Evolutionary conservation across 257 asterid species (phyloP).

Genomic region (Marsdenia floribunda): DNA sequence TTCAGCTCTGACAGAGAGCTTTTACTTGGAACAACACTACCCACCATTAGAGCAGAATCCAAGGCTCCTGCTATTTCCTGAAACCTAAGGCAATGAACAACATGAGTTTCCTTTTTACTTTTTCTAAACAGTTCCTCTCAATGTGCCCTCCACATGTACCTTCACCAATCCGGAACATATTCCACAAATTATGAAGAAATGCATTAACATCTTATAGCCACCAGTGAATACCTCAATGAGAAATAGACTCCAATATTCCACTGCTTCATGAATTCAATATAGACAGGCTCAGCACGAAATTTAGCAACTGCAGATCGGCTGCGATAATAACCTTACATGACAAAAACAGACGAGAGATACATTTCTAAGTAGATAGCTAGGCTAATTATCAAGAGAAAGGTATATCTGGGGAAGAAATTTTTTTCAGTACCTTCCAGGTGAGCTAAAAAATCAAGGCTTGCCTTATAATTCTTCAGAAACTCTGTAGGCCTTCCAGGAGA

Average conservation of each 20-base stretch:
- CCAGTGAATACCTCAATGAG: slow-evolving; percentile 56
- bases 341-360: background rate
- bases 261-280: slow-evolving; percentile 79
- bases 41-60: slow-evolving; percentile 75
- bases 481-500: slow-evolving; percentile 96
- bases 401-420: slow-evolving; percentile 3
- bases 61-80: slow-evolving; percentile 97
- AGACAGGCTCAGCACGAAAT: slow-evolving; percentile 74
- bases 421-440: slow-evolving; percentile 68
- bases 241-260: slow-evolving; percentile 95
- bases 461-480: slow-evolving; percentile 81
- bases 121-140: background rate
- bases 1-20: slow-evolving; percentile 36
- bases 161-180: background rate
- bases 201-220: background rate
- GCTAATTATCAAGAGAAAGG: background rate
- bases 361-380: background rate
- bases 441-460: slow-evolving; percentile 81
- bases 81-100: slow-evolving; percentile 57
- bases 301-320: slow-evolving; percentile 63
- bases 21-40: slow-evolving; percentile 49
- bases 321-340: slow-evolving; percentile 61
- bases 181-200: background rate
- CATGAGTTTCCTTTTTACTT: slow-evolving; percentile 19
- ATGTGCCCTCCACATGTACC: background rate